A percentile compares a stretch with the other conserved stretches of the same genome.
phyloP scores from a whole-genome alignment of 768 basidiomycete species.

The Tricholoma sp. region DNA sequence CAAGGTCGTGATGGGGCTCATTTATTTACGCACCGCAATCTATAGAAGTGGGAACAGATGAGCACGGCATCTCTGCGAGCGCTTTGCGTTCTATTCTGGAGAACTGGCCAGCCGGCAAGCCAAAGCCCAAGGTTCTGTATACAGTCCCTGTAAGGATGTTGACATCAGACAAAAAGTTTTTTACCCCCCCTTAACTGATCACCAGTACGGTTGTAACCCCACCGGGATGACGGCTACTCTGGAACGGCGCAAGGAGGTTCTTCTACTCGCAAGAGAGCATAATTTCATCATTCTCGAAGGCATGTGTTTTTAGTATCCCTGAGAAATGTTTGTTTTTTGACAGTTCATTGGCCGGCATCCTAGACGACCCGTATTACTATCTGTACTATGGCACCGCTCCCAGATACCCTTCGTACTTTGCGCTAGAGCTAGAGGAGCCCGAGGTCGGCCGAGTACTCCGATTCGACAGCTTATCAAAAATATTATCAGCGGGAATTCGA shows the following conservation, averaged over 20 bases:
- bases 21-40: not conserved
- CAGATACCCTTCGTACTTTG: constrained; percentile 72
- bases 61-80: constrained; percentile 53
- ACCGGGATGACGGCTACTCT: constrained; percentile 70
- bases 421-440: constrained; percentile 58
- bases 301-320: constrained; percentile 16
- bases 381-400: constrained; percentile 64
- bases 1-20: not conserved
- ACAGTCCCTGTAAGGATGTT: constrained; percentile 56
- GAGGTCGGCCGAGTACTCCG: constrained; percentile 61
- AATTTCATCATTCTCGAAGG: constrained; percentile 82
- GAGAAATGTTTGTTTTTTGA: not conserved
- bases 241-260: constrained; percentile 62
- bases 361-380: constrained; percentile 76
- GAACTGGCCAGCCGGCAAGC: constrained; percentile 64
- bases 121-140: constrained; percentile 71
- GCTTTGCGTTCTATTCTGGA: constrained; percentile 58
- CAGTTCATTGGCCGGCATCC: not conserved
- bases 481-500: constrained; percentile 67
- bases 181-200: not conserved
- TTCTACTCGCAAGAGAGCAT: constrained; percentile 62
- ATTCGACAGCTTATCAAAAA: constrained; percentile 84
- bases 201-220: constrained; percentile 80
- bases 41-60: constrained; percentile 68
- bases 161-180: not conserved